Evolutionary conservation across 2,329 filamentous ascomycete species (phyloP).

Genomic region (Cordyceps fumosorosea): DNA sequence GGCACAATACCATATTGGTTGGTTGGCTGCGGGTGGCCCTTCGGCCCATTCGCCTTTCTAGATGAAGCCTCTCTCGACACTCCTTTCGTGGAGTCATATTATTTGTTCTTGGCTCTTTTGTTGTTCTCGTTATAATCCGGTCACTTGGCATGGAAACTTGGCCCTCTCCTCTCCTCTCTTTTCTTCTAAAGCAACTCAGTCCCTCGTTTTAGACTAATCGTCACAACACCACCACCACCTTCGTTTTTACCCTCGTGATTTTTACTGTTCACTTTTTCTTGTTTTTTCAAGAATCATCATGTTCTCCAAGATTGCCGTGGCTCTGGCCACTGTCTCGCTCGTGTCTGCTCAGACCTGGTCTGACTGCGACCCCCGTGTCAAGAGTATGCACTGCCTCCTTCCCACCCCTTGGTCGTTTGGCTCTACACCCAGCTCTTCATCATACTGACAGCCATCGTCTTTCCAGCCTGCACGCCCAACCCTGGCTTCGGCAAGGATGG

Average conservation of each 20-base stretch:
- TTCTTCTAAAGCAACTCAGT: background rate
- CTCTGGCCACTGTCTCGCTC: constrained; percentile 42
- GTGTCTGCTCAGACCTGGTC: constrained; percentile 51
- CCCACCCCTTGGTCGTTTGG: no score
- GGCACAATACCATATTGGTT: constrained; percentile 3
- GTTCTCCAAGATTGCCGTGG: constrained; percentile 38
- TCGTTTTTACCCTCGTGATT: background rate
- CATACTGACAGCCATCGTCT: background rate
- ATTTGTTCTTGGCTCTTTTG: background rate
- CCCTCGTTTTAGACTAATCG: background rate
- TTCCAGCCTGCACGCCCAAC: constrained; percentile 60
- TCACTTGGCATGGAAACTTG: background rate
- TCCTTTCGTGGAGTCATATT: background rate
- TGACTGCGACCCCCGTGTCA: constrained; percentile 47
- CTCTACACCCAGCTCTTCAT: background rate
- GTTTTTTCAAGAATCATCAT: constrained; percentile 14
- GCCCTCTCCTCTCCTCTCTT: background rate
- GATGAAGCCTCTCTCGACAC: background rate
- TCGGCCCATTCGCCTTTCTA: background rate
- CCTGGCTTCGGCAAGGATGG: constrained; percentile 62
- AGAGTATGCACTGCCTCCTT: constrained; percentile 29
- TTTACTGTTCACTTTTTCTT: background rate
- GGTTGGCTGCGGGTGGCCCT: background rate
- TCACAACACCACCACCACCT: background rate
- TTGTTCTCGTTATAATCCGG: constrained; percentile 1